A percentile compares a stretch with the other conserved stretches of the same genome.
Conservation (phyloP, 2,329 filamentous ascomycete species). For the Phaeosphaeria sp. region DNA sequence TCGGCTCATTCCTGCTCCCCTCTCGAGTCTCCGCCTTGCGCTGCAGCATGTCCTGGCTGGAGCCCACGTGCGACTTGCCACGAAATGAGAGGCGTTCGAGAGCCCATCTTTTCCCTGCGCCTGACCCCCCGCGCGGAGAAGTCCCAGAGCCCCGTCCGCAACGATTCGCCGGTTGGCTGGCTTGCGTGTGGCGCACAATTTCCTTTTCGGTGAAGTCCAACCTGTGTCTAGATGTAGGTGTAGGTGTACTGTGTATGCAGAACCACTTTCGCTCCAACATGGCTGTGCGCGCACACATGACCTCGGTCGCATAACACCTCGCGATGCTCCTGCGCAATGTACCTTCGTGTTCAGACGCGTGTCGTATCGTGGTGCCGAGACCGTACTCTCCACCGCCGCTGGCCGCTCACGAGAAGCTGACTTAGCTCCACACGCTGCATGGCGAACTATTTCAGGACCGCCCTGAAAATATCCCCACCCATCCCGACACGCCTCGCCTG, state of each 20-base stretch:
- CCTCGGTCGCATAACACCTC: constrained; percentile 7
- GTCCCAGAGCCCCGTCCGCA: constrained; percentile 16
- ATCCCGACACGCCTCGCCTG: background rate
- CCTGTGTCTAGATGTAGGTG: too few species aligned
- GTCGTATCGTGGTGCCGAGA: constrained; percentile 34
- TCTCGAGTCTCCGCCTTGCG: constrained; percentile 29
- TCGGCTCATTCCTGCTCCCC: constrained; percentile 16
- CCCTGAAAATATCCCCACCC: background rate
- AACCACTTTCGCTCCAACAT: constrained; percentile 10
- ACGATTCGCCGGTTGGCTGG: constrained; percentile 23
- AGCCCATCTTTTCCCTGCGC: constrained; percentile 11
- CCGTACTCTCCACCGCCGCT: background rate
- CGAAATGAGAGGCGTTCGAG: constrained; percentile 34
- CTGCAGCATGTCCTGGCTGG: constrained; percentile 4
- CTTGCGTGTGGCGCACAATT: constrained; percentile 7
- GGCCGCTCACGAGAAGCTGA: constrained; percentile 13
- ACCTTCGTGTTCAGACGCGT: constrained; percentile 29
- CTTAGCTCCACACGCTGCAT: background rate
- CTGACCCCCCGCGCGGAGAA: constrained; percentile 17
- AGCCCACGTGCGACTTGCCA: constrained; percentile 38
- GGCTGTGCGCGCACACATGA: constrained; percentile 16
- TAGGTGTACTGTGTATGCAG: too few species aligned
- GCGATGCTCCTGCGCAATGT: constrained; percentile 1
- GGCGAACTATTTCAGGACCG: background rate
- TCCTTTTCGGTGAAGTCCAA: background rate